Evolutionary conservation across 176 grass and related monocot species (phyloP).

Genomic region (Themeda triandra): DNA sequence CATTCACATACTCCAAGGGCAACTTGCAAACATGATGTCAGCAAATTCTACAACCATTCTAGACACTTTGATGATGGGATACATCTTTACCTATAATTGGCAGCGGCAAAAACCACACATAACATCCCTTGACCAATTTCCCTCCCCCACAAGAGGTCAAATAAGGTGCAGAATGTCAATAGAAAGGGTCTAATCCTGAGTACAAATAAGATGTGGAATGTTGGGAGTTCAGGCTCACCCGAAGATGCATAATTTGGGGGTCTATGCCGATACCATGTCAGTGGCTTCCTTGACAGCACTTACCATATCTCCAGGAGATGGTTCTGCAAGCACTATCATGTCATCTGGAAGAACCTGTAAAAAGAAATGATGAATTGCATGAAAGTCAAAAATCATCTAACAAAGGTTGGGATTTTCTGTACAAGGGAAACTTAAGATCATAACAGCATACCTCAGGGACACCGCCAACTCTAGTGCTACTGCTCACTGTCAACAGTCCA

Average conservation of each 20-base stretch:
- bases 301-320: slow-evolving; percentile 82
- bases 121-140: too few species aligned
- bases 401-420: neutral
- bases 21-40: too few species aligned
- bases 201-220: neutral
- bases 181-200: neutral
- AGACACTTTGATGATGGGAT: too few species aligned
- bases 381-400: neutral
- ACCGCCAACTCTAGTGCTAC: slow-evolving; percentile 90
- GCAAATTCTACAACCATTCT: too few species aligned
- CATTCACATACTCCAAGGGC: too few species aligned
- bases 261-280: slow-evolving; percentile 76
- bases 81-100: too few species aligned
- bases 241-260: slow-evolving; percentile 78
- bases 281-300: slow-evolving; percentile 72
- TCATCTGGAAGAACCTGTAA: slow-evolving; percentile 94
- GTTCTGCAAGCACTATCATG: slow-evolving; percentile 94
- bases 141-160: too few species aligned
- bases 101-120: too few species aligned
- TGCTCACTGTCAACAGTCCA: slow-evolving; percentile 94
- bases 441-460: slow-evolving; percentile 66
- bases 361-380: neutral
- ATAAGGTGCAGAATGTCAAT: neutral
- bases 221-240: slow-evolving; percentile 36
- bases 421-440: slow-evolving; percentile 15